Base-by-base conservation (phyloP, 805 yeast genomes). In the Yamadazyma phyllophila region DNA sequence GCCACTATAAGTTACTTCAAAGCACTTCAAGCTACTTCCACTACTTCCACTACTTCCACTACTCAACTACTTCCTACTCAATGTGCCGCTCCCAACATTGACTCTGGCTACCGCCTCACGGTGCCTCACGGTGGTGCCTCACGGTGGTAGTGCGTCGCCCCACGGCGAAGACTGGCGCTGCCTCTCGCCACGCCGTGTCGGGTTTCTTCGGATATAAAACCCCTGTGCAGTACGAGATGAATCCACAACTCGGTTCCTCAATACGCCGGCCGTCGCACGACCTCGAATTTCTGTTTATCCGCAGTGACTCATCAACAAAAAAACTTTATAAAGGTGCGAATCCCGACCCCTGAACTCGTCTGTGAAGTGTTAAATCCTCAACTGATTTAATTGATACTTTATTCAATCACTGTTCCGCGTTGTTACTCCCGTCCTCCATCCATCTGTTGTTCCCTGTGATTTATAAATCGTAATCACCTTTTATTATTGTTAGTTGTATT, bases 261-360 rank as follows among this genome's bases (percentile, higher is more conserved):
- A 26, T 11, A 6, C 4, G 32, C 20, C 40, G 40, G 24, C 24
- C 24, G 6, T 20, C 26, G 20, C 32, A 15, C 40, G 10, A n/a
- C 40, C 8, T 17, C 16, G 5, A 27, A 8, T 7, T 26, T 29
- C 26, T 20, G 6, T 29, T n/a, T 4, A 3, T 29, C 9, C 31
- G n/a, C 26, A 40, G 43, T 40, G 43, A 40, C 43, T 40, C 43
- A 40, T 40, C 43, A 7, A n/a, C 13, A 39, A 30, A 39, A 40
- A 40, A 30, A 39, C n/a, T 40, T 12, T 39, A 39, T 39, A 39
- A 39, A 39, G 16, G 16, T 29, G 35, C 40, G 40, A 26, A 37
- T 26, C 40, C 40, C 32, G n/a, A 15, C 11, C 20, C 17, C 10
- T 26, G 5, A 26, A 37, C n/a, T 37, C 24, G 24, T 20, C 24